Evolutionary conservation across 2,329 filamentous ascomycete genomes (phyloP).

Genomic region (Microthyrium microscopicum): DNA sequence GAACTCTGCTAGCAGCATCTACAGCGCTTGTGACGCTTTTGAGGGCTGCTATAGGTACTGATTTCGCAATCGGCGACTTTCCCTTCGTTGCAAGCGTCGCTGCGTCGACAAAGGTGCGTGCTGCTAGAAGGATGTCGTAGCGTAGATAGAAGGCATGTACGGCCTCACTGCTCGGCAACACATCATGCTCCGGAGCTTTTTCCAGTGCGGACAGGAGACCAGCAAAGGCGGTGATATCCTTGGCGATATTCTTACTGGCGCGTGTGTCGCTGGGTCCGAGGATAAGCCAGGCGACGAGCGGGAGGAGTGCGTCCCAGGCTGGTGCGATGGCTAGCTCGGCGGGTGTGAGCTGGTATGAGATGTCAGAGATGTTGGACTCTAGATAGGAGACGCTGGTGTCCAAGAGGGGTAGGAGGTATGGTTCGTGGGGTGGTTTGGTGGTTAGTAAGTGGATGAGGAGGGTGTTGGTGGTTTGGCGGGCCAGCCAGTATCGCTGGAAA

Average conservation of each 20-base stretch:
- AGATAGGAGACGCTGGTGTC: neutral
- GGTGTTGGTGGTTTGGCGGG: neutral
- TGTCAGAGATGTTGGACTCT: neutral
- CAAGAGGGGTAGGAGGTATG: neutral
- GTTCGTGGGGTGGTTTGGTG: neutral
- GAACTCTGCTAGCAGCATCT: constrained; percentile 2
- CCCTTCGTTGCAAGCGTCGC: constrained; percentile 1
- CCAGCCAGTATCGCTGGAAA: neutral
- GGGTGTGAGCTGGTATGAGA: neutral
- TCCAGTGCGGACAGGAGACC: no score
- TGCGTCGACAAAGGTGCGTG: constrained; percentile 1
- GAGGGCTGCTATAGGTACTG: constrained; percentile 3
- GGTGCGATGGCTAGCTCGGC: neutral
- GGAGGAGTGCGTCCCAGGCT: neutral
- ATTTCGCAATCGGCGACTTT: neutral
- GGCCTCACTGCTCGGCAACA: neutral
- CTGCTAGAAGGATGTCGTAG: neutral
- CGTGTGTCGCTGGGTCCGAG: neutral
- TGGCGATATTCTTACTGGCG: no score
- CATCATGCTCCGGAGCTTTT: neutral
- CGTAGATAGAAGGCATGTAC: neutral
- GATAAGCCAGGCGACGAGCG: neutral
- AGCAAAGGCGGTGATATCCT: no score
- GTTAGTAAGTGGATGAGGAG: neutral
- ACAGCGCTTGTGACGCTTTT: constrained; percentile 1